Conservation (phyloP, 106 monocot species). For the Acorus calamus region DNA sequence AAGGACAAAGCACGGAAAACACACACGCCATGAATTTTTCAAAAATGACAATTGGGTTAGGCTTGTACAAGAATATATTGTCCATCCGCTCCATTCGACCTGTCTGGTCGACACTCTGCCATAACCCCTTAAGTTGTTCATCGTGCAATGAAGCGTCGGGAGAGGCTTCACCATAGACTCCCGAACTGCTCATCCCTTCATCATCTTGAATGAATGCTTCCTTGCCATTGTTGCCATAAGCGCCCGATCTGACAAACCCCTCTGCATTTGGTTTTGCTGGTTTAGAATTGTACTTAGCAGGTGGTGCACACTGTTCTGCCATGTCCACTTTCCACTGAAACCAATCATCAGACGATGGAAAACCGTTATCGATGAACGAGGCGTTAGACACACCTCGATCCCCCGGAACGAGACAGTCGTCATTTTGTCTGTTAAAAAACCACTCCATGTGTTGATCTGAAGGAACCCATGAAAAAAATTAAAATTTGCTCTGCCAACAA, state of each 20-base stretch:
- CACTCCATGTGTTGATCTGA: slow-evolving; percentile 14
- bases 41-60: slow-evolving; percentile 9
- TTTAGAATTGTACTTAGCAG: not conserved
- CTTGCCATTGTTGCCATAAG: not conserved
- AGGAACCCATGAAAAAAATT: not conserved
- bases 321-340: not conserved
- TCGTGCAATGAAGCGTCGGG: slow-evolving; percentile 14
- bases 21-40: slow-evolving; percentile 5
- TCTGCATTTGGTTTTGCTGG: not conserved
- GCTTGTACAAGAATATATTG: slow-evolving; percentile 34
- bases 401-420: not conserved
- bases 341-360: slow-evolving; percentile 3
- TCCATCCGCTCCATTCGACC: slow-evolving; percentile 15
- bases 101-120: too few relatives aligned
- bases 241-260: not conserved
- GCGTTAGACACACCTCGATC: not conserved
- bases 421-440: slow-evolving; percentile 2
- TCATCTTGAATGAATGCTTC: not conserved
- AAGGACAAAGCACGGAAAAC: not conserved
- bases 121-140: not conserved
- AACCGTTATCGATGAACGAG: not conserved
- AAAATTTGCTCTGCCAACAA: too few relatives aligned
- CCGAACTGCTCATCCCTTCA: slow-evolving; percentile 7
- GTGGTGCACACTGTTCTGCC: not conserved
- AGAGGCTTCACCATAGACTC: slow-evolving; percentile 1